Percentiles rank a stretch among this genome's conserved stretches.
These are phyloP conservation scores for Kluyveromyces starmeri DNA, from an alignment of 805 yeast species.

Conservation along the genomic window DNA sequence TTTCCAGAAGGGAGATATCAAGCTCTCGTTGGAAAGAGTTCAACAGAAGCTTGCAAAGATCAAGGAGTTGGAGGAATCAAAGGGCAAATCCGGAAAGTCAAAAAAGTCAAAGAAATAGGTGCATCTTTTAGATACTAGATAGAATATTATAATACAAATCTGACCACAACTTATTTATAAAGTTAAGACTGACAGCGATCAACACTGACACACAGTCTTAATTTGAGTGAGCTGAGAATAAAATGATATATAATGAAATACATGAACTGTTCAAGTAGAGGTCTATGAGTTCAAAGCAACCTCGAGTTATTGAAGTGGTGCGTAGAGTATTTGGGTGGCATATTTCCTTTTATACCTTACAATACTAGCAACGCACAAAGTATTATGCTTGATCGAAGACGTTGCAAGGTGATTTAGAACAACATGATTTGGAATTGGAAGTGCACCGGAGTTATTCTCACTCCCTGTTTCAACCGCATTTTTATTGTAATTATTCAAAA, in stretches of 20 bases:
- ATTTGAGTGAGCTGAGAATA: too few relatives aligned
- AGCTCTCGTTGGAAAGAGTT: constrained; percentile 56
- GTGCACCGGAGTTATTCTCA: constrained; percentile 78
- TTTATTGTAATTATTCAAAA: constrained; percentile 59
- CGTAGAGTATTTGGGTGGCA: constrained; percentile 85
- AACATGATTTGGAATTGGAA: constrained; percentile 92
- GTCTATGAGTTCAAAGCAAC: too few relatives aligned
- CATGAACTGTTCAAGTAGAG: too few relatives aligned
- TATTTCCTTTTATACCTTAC: constrained; percentile 83
- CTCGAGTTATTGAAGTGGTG: constrained; percentile 70
- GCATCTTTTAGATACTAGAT: too few relatives aligned
- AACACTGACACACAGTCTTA: too few relatives aligned
- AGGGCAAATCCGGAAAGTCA: constrained; percentile 15
- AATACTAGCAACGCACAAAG: constrained; percentile 86
- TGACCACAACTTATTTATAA: too few relatives aligned
- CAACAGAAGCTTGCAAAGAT: constrained; percentile 40
- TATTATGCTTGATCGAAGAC: constrained; percentile 86
- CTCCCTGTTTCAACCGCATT: constrained; percentile 14
- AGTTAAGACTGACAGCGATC: too few relatives aligned
- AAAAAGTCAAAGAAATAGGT: constrained; percentile 16
- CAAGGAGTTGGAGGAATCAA: constrained; percentile 27
- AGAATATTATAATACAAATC: too few relatives aligned
- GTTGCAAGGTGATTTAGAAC: constrained; percentile 93
- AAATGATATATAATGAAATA: too few relatives aligned
- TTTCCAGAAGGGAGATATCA: constrained; percentile 64